Conservation (phyloP, 805 yeast genomes). For the Yarrowia sp. region DNA sequence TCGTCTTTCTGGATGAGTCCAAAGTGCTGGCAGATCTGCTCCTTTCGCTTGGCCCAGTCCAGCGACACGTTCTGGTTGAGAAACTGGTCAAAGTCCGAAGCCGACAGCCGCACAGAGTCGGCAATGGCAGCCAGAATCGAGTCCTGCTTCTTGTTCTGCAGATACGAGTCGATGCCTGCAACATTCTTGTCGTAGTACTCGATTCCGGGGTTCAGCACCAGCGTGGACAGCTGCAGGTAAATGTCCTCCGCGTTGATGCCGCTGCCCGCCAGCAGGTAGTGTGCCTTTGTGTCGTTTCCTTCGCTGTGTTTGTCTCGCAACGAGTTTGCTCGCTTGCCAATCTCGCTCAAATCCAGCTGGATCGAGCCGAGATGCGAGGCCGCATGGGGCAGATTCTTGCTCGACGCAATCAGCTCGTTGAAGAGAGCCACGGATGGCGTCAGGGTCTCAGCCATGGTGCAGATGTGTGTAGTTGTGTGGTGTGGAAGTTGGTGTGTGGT, state of each 20-base stretch:
- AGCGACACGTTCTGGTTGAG: conserved; percentile 73
- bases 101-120: conserved; percentile 72
- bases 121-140: conserved; percentile 83
- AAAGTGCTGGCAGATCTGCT: conserved; percentile 73
- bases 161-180: conserved; percentile 57
- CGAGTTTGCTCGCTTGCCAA: conserved; percentile 68
- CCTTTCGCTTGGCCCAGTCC: conserved; percentile 85
- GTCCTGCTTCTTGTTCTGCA: conserved; percentile 78
- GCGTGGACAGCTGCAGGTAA: conserved; percentile 58
- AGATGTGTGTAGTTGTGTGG: conserved; percentile 1
- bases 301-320: conserved; percentile 62
- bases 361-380: conserved; percentile 77
- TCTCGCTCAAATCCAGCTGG: conserved; percentile 79
- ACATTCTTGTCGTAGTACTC: conserved; percentile 39
- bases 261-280: conserved; percentile 86
- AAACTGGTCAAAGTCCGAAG: conserved; percentile 81
- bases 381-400: conserved; percentile 72
- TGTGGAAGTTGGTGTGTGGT: not conserved
- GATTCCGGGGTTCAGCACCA: conserved; percentile 48
- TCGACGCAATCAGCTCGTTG: conserved; percentile 77
- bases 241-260: conserved; percentile 88
- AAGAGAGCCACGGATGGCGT: conserved; percentile 53
- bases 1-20: conserved; percentile 56
- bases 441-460: conserved; percentile 23
- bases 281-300: conserved; percentile 57